These are phyloP conservation scores for Penicillium sp. DNA, from an alignment of 2,329 filamentous ascomycete genomes.

Conservation along the genomic window DNA sequence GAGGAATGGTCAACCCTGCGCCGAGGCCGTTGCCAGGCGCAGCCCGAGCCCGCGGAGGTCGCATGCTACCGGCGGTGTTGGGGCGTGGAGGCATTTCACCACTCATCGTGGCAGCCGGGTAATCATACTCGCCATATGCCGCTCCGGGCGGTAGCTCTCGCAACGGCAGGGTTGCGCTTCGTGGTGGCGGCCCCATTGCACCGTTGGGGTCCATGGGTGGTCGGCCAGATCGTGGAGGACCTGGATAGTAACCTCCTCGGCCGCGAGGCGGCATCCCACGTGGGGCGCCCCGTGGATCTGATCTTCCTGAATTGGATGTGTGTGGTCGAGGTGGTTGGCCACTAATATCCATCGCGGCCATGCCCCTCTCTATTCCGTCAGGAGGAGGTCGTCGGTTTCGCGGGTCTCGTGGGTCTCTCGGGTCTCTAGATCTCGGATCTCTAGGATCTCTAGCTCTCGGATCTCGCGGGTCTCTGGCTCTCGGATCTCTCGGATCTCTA, in stretches of 20 bases:
- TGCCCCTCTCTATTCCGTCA: slow-evolving; percentile 36
- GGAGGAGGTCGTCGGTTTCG: slow-evolving; percentile 34
- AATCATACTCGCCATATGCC: slow-evolving; percentile 33
- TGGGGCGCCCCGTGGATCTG: slow-evolving; percentile 29
- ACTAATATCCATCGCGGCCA: slow-evolving; percentile 42
- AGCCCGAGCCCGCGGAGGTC: slow-evolving; percentile 19
- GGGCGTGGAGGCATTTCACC: slow-evolving; percentile 25
- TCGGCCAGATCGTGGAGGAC: slow-evolving; percentile 27
- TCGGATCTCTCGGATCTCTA: neutral
- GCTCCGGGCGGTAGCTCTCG: slow-evolving; percentile 30
- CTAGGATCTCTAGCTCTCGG: slow-evolving; percentile 26
- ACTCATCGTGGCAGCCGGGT: slow-evolving; percentile 10
- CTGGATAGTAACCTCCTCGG: slow-evolving; percentile 24
- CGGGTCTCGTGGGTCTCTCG: slow-evolving; percentile 27
- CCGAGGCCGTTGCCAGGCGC: slow-evolving; percentile 30
- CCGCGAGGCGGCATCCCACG: slow-evolving; percentile 27
- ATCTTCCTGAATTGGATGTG: slow-evolving; percentile 38
- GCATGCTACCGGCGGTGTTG: slow-evolving; percentile 26
- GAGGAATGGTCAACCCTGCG: slow-evolving; percentile 18
- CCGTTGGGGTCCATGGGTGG: slow-evolving; percentile 17
- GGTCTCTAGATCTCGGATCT: neutral
- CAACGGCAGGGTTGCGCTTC: slow-evolving; percentile 42
- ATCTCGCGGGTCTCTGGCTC: slow-evolving; percentile 22
- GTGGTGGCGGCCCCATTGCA: slow-evolving; percentile 28
- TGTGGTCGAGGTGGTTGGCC: slow-evolving; percentile 36